phyloP scores from a whole-genome alignment of 495 filamentous ascomycete genomes.

The Xylaria venustula region DNA sequence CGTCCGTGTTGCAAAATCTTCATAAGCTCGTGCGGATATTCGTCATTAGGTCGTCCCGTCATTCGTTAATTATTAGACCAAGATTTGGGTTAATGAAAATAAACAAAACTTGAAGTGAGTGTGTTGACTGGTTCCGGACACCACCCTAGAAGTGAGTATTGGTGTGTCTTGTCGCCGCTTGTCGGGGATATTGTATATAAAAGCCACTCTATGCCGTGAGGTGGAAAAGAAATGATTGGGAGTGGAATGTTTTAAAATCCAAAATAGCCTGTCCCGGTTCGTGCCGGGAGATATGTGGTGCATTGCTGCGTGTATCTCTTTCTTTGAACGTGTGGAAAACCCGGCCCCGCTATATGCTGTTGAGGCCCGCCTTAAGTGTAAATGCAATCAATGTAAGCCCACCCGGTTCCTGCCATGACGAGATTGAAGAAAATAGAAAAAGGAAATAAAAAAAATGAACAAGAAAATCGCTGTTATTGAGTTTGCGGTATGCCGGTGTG shows the following conservation, averaged over 20 bases:
- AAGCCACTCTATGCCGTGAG: conserved; percentile 42
- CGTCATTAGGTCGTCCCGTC: conserved; percentile 43
- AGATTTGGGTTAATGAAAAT: conserved; percentile 18
- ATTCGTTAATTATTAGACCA: conserved; percentile 47
- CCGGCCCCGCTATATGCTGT: conserved; percentile 37
- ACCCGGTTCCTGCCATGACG: conserved; percentile 49
- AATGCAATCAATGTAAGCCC: conserved; percentile 47
- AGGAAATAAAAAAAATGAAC: neutral
- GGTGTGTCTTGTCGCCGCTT: conserved; percentile 22
- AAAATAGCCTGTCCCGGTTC: conserved; percentile 43
- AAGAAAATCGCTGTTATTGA: conserved; percentile 38
- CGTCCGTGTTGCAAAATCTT: conserved; percentile 30
- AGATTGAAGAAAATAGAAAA: conserved; percentile 18
- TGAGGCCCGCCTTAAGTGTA: conserved; percentile 39
- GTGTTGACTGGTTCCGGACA: conserved; percentile 16
- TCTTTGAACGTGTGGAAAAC: conserved; percentile 34
- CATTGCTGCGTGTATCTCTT: conserved; percentile 53
- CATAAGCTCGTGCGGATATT: conserved; percentile 33
- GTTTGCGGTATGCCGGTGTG: conserved; percentile 39
- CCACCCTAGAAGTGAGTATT: too few species aligned
- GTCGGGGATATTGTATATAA: conserved; percentile 38
- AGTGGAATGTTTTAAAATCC: conserved; percentile 21
- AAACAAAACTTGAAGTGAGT: conserved; percentile 30
- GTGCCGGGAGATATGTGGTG: conserved; percentile 42
- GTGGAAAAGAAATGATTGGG: conserved; percentile 26